Percentiles rank a stretch among this genome's conserved stretches.
phyloP scores from a whole-genome alignment of 2,329 filamentous ascomycete species.

The Ophiocordyceps camponoti-floridani region DNA sequence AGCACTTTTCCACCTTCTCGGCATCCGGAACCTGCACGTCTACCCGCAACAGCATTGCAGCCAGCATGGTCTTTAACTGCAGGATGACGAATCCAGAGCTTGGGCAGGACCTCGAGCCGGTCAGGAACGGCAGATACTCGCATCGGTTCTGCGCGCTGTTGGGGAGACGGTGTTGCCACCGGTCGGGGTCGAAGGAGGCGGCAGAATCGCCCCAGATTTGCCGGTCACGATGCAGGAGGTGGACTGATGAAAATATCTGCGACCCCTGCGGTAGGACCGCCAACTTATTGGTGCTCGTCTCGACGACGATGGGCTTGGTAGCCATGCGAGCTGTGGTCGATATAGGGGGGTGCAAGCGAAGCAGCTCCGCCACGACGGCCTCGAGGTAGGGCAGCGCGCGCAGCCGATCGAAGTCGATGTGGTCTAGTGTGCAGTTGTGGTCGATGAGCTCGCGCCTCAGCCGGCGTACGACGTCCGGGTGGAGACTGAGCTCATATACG shows the following conservation, averaged over 20 bases:
- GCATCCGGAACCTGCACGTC: background rate
- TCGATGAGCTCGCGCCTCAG: background rate
- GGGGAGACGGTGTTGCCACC: background rate
- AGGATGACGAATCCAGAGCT: constrained; percentile 1
- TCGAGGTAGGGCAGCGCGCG: constrained; percentile 1
- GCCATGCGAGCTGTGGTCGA: constrained; percentile 1
- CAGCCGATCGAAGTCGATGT: background rate
- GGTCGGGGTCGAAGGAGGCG: constrained; percentile 1
- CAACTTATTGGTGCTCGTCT: background rate
- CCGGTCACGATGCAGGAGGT: constrained; percentile 1
- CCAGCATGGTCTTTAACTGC: constrained; percentile 3
- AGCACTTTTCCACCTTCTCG: background rate
- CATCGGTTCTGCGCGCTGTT: constrained; percentile 1
- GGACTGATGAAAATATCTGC: constrained; percentile 1
- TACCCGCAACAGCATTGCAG: background rate
- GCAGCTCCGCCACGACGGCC: background rate
- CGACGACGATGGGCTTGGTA: background rate
- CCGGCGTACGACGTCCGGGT: background rate
- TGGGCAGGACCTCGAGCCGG: constrained; percentile 1
- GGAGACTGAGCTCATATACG: constrained; percentile 1
- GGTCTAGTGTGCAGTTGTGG: background rate
- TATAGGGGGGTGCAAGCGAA: constrained; percentile 1
- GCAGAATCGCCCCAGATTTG: constrained; percentile 1
- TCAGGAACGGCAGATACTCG: constrained; percentile 1
- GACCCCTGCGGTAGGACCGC: background rate